A percentile compares a stretch with the other conserved stretches of the same genome.
phyloP scores from a whole-genome alignment of 2,329 filamentous ascomycete species.

The Scytalidium lignicola region DNA sequence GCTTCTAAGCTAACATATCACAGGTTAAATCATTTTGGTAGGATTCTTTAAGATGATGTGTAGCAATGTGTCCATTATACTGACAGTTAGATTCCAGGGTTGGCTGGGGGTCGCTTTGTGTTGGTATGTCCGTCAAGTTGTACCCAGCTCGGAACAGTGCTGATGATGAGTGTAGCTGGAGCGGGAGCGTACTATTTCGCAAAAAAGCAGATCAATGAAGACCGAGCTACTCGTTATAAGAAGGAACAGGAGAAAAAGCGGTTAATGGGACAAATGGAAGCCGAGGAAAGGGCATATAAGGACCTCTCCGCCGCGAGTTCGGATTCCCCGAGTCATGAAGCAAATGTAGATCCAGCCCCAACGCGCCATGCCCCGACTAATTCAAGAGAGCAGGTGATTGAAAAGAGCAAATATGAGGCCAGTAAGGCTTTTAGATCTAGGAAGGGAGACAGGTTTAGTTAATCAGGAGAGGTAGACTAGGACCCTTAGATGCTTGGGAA shows the following conservation, averaged over 20 bases:
- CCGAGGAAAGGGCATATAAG: not conserved
- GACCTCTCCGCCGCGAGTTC: slow-evolving; percentile 35
- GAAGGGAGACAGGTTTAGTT: slow-evolving; percentile 84
- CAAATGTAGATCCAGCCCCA: slow-evolving; percentile 74
- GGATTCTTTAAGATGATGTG: slow-evolving; percentile 19
- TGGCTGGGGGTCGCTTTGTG: slow-evolving; percentile 85
- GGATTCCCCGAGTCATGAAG: slow-evolving; percentile 66
- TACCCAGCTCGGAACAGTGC: not conserved
- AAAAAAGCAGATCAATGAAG: slow-evolving; percentile 89
- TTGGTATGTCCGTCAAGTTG: slow-evolving; percentile 51
- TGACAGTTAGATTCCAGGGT: slow-evolving; percentile 50
- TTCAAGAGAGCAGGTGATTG: slow-evolving; percentile 58
- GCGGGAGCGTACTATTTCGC: slow-evolving; percentile 93
- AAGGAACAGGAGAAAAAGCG: slow-evolving; percentile 56
- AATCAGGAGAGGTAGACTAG: slow-evolving; percentile 2
- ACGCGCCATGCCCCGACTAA: slow-evolving; percentile 74
- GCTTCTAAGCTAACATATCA: slow-evolving; percentile 11
- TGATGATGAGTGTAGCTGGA: slow-evolving; percentile 54
- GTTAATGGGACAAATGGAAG: slow-evolving; percentile 42
- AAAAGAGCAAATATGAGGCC: slow-evolving; percentile 90
- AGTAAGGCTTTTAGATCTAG: slow-evolving; percentile 66
- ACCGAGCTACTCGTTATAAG: slow-evolving; percentile 68
- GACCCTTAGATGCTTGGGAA: too few relatives aligned
- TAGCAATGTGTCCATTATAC: slow-evolving; percentile 6
- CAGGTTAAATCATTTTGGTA: slow-evolving; percentile 65